Percentiles rank a stretch among this genome's conserved stretches.
Evolutionary conservation across 2,329 filamentous ascomycete species (phyloP).

Genomic region (Lasiodiplodia sp.): DNA sequence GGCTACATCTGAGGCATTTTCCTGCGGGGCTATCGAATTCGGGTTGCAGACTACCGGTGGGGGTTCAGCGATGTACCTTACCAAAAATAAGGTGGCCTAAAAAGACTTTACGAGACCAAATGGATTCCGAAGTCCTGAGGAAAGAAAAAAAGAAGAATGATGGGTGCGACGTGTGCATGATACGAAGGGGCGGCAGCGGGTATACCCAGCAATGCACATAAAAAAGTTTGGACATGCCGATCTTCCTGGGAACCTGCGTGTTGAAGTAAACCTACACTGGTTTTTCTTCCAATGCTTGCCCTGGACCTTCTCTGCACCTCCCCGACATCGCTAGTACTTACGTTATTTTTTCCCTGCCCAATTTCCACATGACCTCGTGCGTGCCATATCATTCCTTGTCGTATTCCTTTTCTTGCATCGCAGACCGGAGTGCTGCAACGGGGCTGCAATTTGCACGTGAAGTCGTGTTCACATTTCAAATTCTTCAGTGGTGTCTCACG

Average conservation of each 20-base stretch:
- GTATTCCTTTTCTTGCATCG: not conserved
- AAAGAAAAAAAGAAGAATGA: slow-evolving; percentile 6
- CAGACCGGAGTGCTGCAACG: not conserved
- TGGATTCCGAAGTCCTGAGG: slow-evolving; percentile 27
- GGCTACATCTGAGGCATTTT: slow-evolving; percentile 30
- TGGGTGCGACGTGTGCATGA: slow-evolving; percentile 27
- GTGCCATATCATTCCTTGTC: no score
- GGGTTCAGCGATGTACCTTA: slow-evolving; percentile 30
- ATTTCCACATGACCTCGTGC: no score
- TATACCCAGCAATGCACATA: slow-evolving; percentile 31
- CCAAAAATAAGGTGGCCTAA: slow-evolving; percentile 30
- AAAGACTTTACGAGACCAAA: slow-evolving; percentile 30
- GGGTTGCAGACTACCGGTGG: slow-evolving; percentile 22
- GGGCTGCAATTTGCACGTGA: not conserved
- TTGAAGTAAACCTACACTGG: not conserved
- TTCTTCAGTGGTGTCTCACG: not conserved
- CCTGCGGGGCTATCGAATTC: slow-evolving; percentile 30
- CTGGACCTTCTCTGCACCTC: not conserved
- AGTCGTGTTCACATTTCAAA: not conserved
- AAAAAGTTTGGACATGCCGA: slow-evolving; percentile 21
- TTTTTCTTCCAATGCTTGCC: not conserved
- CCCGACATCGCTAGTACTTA: not conserved
- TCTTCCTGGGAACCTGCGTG: not conserved
- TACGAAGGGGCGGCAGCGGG: slow-evolving; percentile 22
- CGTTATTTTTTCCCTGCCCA: not conserved